Base-by-base conservation (phyloP, 768 basidiomycete genomes). In the Psilocybe tampanensis region DNA sequence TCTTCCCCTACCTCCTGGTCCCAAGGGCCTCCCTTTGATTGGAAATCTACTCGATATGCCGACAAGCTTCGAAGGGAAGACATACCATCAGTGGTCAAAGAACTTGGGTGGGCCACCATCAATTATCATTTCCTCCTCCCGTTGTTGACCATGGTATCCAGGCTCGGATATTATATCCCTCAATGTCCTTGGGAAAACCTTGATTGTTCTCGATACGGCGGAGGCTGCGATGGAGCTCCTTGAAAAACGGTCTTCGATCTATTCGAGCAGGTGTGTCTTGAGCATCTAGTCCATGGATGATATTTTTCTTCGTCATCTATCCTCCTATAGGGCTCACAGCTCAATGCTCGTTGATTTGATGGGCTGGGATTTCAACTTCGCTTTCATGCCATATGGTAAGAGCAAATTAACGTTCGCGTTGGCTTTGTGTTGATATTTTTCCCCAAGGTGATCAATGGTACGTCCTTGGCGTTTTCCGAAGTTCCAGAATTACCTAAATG, bases 141-240 rank as follows among this genome's bases (percentile, higher is more conserved):
- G n/a, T n/a, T n/a, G n/a, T n/a, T n/a, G n/a, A n/a, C n/a, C n/a
- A n/a, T n/a, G n/a, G n/a, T n/a, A n/a, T n/a, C n/a, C n/a, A n/a
- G n/a, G n/a, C n/a, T n/a, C n/a, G n/a, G n/a, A 70, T 50, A 68
- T 72, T 19, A 47, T 73, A 7, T 62, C 69, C 49, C 61, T 71
- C 21, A 60, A 67, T 33, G 56, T 68, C 11, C 61, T 63, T 22
- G 71, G 71, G 8, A 65, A 61, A 15, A 44, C 52, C 2, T 52
- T 69, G 18, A 58, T 71, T 44, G 60, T 72, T n/a, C 51, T 81
- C 36, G 76, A 78, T 54, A 71, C 74, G 2, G 39, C 68, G 3
- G 68, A 79, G 41, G 72, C 75, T 2, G 71, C 72, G 2, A 56
- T 60, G 13, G 79, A 79, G 8, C 68, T 81, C 18, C 66, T 81